Conservation (phyloP, 306 rosid genomes). For the Pachyrhizus erosus region DNA sequence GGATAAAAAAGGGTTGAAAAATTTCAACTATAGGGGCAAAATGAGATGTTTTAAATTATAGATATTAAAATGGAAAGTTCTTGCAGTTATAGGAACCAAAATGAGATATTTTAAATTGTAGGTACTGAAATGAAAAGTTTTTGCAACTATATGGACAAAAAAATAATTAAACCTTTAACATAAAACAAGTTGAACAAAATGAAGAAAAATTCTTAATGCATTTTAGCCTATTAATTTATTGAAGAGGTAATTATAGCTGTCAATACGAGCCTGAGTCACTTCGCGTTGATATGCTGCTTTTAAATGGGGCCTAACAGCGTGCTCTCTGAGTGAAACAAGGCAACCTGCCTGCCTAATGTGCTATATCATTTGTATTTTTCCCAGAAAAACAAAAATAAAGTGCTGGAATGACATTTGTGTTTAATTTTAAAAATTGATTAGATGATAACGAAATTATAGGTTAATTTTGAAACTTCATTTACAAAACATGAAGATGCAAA, state of each 20-base stretch:
- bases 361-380: neutral
- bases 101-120: too few relatives aligned
- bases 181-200: neutral
- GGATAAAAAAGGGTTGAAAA: too few relatives aligned
- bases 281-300: neutral
- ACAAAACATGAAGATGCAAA: neutral
- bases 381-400: neutral
- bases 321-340: neutral
- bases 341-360: neutral
- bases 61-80: too few relatives aligned
- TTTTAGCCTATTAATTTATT: constrained; percentile 1
- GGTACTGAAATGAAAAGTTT: too few relatives aligned
- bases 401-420: neutral
- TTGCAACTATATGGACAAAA: too few relatives aligned
- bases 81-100: too few relatives aligned
- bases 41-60: too few relatives aligned
- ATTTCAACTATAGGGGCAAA: too few relatives aligned
- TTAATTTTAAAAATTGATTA: neutral
- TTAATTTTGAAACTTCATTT: neutral
- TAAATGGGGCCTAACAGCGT: neutral
- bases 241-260: neutral
- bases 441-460: neutral
- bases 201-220: neutral
- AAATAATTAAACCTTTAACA: neutral
- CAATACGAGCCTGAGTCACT: neutral